Conservation (phyloP, 208 protist species). For the Leishmania aethiopica region DNA sequence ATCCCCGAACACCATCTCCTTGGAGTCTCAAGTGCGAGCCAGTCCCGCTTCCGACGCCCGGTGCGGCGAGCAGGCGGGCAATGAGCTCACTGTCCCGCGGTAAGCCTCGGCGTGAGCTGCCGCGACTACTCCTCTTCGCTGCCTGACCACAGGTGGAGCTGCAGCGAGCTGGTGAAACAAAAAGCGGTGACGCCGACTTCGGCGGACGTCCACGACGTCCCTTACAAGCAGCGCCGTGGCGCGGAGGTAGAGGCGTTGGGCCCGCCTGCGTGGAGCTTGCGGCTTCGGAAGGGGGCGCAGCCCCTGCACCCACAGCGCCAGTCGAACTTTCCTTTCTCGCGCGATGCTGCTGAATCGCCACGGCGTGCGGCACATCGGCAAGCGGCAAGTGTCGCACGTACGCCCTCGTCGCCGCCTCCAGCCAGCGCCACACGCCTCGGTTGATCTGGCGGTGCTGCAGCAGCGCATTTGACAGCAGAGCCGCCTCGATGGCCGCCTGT, state of each 20-base stretch:
- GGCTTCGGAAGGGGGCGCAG: background rate
- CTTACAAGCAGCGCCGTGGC: background rate
- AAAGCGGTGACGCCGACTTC: background rate
- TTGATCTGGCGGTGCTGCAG: slow-evolving; percentile 58
- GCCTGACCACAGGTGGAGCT: background rate
- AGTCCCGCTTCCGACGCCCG: background rate
- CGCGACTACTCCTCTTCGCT: background rate
- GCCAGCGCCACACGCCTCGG: slow-evolving; percentile 56
- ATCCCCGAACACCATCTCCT: background rate
- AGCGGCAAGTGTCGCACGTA: slow-evolving; percentile 36
- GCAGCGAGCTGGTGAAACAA: background rate
- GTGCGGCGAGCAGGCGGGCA: background rate
- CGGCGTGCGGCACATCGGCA: background rate
- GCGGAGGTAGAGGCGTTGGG: background rate
- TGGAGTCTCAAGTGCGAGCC: background rate
- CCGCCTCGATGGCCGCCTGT: slow-evolving; percentile 44
- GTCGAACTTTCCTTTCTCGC: too few relatives aligned
- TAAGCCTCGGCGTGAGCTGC: background rate
- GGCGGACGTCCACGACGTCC: background rate
- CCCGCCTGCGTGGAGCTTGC: background rate
- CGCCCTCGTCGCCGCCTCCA: slow-evolving; percentile 44
- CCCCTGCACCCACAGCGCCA: background rate
- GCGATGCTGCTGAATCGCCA: background rate
- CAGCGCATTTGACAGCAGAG: slow-evolving; percentile 59
- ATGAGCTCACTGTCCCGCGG: background rate